These are phyloP conservation scores for Russula earlei DNA, from an alignment of 768 basidiomycete species.

Conservation along the genomic window DNA sequence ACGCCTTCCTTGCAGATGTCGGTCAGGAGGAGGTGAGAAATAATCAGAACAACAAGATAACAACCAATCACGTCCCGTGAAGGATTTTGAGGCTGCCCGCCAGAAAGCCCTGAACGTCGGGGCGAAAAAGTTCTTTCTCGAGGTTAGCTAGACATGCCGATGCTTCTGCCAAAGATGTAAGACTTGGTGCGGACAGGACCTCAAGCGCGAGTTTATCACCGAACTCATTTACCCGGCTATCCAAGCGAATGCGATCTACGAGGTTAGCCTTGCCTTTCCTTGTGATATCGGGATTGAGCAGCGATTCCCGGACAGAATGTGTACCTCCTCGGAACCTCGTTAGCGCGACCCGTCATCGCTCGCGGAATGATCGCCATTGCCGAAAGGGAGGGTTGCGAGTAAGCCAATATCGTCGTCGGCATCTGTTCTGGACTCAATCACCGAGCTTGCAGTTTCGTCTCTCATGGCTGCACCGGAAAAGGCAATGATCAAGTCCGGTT, in stretches of 20 bases:
- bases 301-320: constrained; percentile 50
- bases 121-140: constrained; percentile 92
- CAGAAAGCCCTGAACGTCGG: constrained; percentile 85
- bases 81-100: constrained; percentile 92
- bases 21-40: constrained; percentile 73
- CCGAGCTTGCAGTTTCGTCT: constrained; percentile 58
- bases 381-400: constrained; percentile 92
- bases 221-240: constrained; percentile 97
- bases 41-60: neutral
- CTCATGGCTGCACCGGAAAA: constrained; percentile 99
- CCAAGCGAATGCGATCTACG: constrained; percentile 98
- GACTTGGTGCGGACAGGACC: constrained; percentile 46
- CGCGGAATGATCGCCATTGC: constrained; percentile 97
- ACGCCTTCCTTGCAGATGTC: constrained; percentile 95
- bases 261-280: constrained; percentile 39
- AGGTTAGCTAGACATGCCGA: constrained; percentile 34
- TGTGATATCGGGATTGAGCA: neutral
- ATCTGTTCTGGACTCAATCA: neutral
- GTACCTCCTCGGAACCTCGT: constrained; percentile 94
- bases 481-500: constrained; percentile 99
- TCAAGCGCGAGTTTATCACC: constrained; percentile 90
- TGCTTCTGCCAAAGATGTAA: neutral
- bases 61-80: constrained; percentile 12
- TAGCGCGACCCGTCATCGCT: constrained; percentile 96
- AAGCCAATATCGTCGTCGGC: constrained; percentile 27